Percentiles rank a stretch among this genome's conserved stretches.
These are phyloP conservation scores for Arthrobotrys iridis DNA, from an alignment of 2,329 filamentous ascomycete genomes.

Conservation along the genomic window DNA sequence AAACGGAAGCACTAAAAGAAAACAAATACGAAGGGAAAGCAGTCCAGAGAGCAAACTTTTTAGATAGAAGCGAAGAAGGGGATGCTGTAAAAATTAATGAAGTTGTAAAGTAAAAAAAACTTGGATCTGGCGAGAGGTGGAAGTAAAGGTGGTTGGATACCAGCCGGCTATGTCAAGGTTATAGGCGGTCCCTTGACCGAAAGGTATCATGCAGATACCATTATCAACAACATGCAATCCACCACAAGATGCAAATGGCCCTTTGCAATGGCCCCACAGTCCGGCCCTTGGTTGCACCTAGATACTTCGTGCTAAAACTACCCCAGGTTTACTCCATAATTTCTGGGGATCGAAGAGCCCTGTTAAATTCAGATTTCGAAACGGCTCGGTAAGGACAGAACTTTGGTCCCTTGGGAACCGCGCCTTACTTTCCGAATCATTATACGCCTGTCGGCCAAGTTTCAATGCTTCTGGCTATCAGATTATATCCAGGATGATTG, in stretches of 20 bases:
- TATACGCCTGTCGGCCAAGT: constrained; percentile 6
- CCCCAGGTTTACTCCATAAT: constrained; percentile 52
- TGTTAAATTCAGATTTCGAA: constrained; percentile 34
- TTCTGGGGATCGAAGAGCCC: constrained; percentile 44
- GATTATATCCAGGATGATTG: constrained; percentile 13
- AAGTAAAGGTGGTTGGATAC: constrained; percentile 50
- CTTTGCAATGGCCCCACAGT: constrained; percentile 26
- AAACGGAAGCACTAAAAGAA: constrained; percentile 6
- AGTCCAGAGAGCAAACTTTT: constrained; percentile 10
- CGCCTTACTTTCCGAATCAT: constrained; percentile 39
- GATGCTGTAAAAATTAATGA: constrained; percentile 13
- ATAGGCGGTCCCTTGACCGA: constrained; percentile 48
- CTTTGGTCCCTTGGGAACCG: constrained; percentile 25
- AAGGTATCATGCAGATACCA: constrained; percentile 34
- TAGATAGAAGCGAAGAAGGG: constrained; percentile 17
- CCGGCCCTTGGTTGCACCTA: constrained; percentile 35
- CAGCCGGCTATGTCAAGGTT: constrained; percentile 46
- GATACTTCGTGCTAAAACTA: constrained; percentile 33
- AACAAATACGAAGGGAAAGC: constrained; percentile 15
- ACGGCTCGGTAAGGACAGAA: constrained; percentile 47
- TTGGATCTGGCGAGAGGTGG: constrained; percentile 38
- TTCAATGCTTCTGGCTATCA: constrained; percentile 3
- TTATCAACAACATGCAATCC: constrained; percentile 38
- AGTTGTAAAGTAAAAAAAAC: constrained; percentile 30
- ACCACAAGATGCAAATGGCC: constrained; percentile 11